Base-by-base conservation (phyloP, 768 basidiomycete species). In the Gyrodon lividus region DNA sequence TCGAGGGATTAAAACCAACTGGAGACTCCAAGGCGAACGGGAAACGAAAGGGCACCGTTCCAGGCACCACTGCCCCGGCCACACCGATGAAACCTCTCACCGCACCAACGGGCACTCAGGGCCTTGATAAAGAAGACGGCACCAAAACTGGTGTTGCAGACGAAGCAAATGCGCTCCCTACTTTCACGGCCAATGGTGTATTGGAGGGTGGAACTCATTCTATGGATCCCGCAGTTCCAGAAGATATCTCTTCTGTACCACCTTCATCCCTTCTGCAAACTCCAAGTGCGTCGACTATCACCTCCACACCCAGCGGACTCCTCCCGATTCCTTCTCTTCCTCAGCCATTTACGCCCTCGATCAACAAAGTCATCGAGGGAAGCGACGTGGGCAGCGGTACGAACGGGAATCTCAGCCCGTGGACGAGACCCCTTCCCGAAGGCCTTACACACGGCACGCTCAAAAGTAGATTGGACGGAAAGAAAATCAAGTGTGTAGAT, bases 271-370 rank as follows among this genome's bases (percentile, higher is more conserved):
- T 72, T 26, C 65, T 63, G 33, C 65, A 65, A 19, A 57, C 65
- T 7, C 52, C 41, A 37, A 43, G 19, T 50, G 28, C 45, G 6
- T 44, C 44, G 9, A 19, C 63, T 34, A 49, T 57, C 62, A 16
- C 17, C 16, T 26, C 26, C n/a, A 31, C 35, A 10, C 7, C 14
- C 5, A n/a, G 30, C 30, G 50, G 58, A 45, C 34, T 43, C 8
- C 33, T 43, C 8, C 49, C 42, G 10, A 59, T 73, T 38, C 60
- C 73, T 10, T 62, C 71, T 13, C 63, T 84, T 43, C 84, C 85
- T 13, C 73, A 78, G 12, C 70, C 80, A 6, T 82, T 87, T 58
- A 86, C 85, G n/a, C 84, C 86, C 12, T 86, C 86, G 4, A 81
- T 86, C 55, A 79, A 78, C 57, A 77, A 73, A 63, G 79, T 75